These are phyloP conservation scores for Fusarium papillatum DNA, from an alignment of 2,329 filamentous ascomycete species.

Conservation along the genomic window DNA sequence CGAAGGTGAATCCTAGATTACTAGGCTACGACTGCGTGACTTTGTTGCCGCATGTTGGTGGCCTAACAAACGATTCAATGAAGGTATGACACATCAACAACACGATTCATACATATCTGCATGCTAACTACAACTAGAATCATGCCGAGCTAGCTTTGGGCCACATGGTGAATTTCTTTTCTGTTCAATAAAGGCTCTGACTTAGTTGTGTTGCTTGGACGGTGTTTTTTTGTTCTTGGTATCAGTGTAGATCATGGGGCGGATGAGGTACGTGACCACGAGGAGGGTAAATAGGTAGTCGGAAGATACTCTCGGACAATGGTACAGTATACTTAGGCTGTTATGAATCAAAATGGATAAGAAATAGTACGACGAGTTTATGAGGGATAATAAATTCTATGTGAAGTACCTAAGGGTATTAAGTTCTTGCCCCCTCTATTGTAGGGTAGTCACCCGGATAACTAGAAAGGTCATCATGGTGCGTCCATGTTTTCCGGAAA, in stretches of 20 bases:
- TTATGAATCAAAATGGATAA: background rate
- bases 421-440: background rate
- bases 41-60: background rate
- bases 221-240: background rate
- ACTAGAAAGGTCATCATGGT: background rate
- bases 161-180: background rate
- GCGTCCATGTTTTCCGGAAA: background rate
- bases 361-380: background rate
- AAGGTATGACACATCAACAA: background rate
- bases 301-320: background rate
- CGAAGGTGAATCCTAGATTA: background rate
- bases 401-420: background rate
- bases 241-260: no score
- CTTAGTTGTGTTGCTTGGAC: background rate
- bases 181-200: background rate
- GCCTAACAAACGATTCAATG: background rate
- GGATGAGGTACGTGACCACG: background rate
- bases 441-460: background rate
- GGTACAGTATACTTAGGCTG: background rate
- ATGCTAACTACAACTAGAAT: background rate
- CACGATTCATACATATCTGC: background rate
- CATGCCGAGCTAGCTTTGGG: background rate
- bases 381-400: background rate
- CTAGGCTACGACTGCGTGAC: background rate
- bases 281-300: background rate